A percentile compares a stretch with the other conserved stretches of the same genome.
These are phyloP conservation scores for Psilocybe mexicana DNA, from an alignment of 1,284 basidiomycete species.

Conservation along the genomic window DNA sequence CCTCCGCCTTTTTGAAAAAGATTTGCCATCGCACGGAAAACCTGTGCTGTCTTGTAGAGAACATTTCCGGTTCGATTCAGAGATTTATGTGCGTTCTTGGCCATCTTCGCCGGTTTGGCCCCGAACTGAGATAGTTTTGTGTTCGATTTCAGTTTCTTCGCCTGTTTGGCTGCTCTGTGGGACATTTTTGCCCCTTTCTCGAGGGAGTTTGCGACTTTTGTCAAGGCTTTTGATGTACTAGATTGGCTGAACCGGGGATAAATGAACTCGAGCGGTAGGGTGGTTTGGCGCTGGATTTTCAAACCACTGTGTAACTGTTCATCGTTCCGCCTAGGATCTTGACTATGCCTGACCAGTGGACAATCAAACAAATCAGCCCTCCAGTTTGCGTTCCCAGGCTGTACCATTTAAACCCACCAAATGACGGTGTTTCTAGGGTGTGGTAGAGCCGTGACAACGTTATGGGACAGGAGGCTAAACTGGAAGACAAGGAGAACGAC, in stretches of 20 bases:
- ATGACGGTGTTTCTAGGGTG: too few species aligned
- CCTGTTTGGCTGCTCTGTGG: neutral
- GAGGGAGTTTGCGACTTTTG: neutral
- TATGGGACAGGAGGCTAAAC: neutral
- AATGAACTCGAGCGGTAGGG: neutral
- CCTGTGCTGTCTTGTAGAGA: neutral
- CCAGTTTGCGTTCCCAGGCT: too few species aligned
- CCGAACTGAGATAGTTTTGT: neutral
- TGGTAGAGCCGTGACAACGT: neutral
- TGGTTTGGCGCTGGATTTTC: too few species aligned
- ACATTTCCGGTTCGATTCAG: neutral
- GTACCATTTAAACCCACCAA: too few species aligned
- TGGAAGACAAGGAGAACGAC: neutral
- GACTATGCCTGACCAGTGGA: neutral
- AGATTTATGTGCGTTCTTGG: neutral
- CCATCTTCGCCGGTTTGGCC: neutral
- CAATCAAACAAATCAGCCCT: too few species aligned
- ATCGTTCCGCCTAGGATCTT: neutral
- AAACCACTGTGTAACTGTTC: neutral
- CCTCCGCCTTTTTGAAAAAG: neutral
- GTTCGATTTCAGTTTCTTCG: neutral
- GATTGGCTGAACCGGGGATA: neutral
- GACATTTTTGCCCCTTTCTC: neutral
- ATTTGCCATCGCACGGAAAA: neutral
- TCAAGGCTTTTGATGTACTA: neutral